phyloP scores from a whole-genome alignment of 768 basidiomycete species.

The Gloeostereum incarnatum region DNA sequence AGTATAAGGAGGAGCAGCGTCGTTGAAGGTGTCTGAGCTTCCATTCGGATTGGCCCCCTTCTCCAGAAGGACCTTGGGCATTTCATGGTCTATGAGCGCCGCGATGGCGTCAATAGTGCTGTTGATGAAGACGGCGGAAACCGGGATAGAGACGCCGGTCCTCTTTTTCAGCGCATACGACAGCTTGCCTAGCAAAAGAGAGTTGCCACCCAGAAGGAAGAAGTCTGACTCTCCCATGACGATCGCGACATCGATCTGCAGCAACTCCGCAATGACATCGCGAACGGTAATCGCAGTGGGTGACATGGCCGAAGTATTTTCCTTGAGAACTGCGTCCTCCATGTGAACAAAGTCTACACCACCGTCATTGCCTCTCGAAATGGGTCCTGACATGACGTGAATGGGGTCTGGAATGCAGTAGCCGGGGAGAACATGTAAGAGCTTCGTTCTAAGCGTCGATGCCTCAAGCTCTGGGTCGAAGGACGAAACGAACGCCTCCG shows the following conservation, averaged over 20 bases:
- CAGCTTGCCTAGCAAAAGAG: constrained; percentile 34
- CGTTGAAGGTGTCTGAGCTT: constrained; percentile 8
- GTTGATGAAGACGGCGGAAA: constrained; percentile 28
- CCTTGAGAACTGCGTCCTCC: constrained; percentile 13
- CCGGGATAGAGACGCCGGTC: constrained; percentile 24
- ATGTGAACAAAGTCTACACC: constrained; percentile 20
- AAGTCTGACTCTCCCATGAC: constrained; percentile 27
- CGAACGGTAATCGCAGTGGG: constrained; percentile 20
- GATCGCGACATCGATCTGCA: constrained; percentile 17
- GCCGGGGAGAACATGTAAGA: constrained; percentile 21
- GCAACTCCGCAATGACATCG: constrained; percentile 22
- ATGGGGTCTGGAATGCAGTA: constrained; percentile 28
- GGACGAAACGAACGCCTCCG: constrained; percentile 26
- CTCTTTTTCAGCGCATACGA: constrained; percentile 27
- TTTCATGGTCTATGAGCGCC: constrained; percentile 21
- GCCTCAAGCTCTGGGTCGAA: constrained; percentile 10
- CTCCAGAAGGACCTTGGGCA: not conserved
- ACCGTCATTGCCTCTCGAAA: constrained; percentile 14
- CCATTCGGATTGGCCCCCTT: not conserved
- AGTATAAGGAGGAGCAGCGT: not conserved
- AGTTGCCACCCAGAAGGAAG: constrained; percentile 32
- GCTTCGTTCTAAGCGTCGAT: constrained; percentile 10
- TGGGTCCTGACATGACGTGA: constrained; percentile 18
- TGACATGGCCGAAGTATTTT: constrained; percentile 16
- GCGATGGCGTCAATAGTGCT: constrained; percentile 33